Conservation (phyloP, 495 filamentous ascomycete genomes). For the Aspergillus indologenus region DNA sequence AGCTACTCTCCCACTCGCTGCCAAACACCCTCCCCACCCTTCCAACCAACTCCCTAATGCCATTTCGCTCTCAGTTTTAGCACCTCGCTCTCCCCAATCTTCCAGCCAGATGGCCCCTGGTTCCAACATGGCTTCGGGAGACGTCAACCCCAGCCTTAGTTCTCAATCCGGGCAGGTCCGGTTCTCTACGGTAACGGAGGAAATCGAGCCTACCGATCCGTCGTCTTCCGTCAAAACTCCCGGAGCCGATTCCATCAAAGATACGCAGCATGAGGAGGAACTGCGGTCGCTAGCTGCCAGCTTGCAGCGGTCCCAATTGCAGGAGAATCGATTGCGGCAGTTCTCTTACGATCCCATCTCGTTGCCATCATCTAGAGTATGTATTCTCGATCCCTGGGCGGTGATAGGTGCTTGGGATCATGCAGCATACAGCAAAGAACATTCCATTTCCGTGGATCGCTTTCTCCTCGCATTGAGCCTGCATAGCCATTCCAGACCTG, state of each 20-base stretch:
- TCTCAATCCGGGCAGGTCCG: slow-evolving; percentile 57
- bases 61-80: slow-evolving; percentile 18
- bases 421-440: background rate
- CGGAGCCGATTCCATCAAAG: slow-evolving; percentile 23
- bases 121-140: slow-evolving; percentile 26
- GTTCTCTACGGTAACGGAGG: slow-evolving; percentile 75
- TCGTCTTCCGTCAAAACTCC: slow-evolving; percentile 34
- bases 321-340: slow-evolving; percentile 76
- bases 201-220: slow-evolving; percentile 61
- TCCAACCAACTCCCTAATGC: slow-evolving; percentile 17
- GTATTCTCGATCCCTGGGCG: slow-evolving; percentile 27
- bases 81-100: slow-evolving; percentile 20
- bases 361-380: slow-evolving; percentile 79
- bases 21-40: background rate
- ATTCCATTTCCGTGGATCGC: background rate
- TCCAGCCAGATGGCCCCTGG: slow-evolving; percentile 26
- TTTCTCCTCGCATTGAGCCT: slow-evolving; percentile 8
- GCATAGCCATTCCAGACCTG: background rate
- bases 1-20: slow-evolving; percentile 24
- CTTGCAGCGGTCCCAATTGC: slow-evolving; percentile 69
- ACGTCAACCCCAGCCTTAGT: slow-evolving; percentile 34
- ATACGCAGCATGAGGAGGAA: slow-evolving; percentile 54
- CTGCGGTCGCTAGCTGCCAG: slow-evolving; percentile 69
- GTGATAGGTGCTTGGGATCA: background rate
- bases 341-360: slow-evolving; percentile 87